Evolutionary conservation across 805 yeast genomes (phyloP), one percentile per base, ranked within the genome.

Genomic region (Kodamaea kakaduensis): DNA sequence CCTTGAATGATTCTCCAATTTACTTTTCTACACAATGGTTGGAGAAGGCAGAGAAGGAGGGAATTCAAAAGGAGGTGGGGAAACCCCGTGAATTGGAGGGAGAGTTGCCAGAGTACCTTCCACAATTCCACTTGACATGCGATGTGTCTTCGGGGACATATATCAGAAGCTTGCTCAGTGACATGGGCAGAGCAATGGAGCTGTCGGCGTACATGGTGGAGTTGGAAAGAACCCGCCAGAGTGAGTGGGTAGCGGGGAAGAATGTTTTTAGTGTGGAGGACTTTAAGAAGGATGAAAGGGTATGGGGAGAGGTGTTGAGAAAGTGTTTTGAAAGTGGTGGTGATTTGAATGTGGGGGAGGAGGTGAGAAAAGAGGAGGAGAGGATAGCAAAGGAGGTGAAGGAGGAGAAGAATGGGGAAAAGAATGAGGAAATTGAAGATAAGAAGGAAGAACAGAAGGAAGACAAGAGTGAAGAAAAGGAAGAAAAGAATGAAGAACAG

Each of bases 61-160:
- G 58, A 10, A 59, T 63, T 33, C 66, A 65, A 3, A 61, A 64
- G 5, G 51, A 52, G 2, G 56, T 64, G 1, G 73, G 58, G 3
- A 58, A 64, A 12, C 67, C 75, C 4, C 55, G 53, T 15, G 56
- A 59, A 1, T 44, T 72, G n/a, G 49, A 56, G 9, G 65, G 61
- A 2, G 40, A 46, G 2, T 65, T 64, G 5, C 69, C 69, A 3
- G 71, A 64, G 2, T 67, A 73, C 42, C 78, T 86, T 2, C 93
- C 94, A 2, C 48, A 82, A 32, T 49, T 90, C 17, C 89, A 83
- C 48, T 76, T 93, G 46, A 73, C 71, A 10, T 76, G 94, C 3
- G 72, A 75, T 22, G 98, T 90, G 1, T 83, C 96, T 1, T 87
- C 97, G 0, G 99, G 99, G 1, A 93, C 97, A 0, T 93, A 93